A percentile compares a stretch with the other conserved stretches of the same genome.
Conservation (phyloP, 305 asterid genomes). For the Solanum hybrid region DNA sequence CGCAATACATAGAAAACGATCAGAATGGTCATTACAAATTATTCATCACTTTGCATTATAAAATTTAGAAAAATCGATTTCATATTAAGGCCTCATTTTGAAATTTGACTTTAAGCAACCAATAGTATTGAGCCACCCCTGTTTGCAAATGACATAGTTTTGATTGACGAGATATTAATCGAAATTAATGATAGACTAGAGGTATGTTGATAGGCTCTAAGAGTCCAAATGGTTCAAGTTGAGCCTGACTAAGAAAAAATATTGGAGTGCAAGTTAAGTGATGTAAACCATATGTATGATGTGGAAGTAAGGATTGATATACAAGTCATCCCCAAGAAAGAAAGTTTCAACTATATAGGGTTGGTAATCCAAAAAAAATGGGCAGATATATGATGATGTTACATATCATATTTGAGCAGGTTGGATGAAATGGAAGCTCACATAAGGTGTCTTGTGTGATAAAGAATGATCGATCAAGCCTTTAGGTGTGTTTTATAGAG, state of each 20-base stretch:
- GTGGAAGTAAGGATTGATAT: not conserved
- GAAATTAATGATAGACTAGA: not conserved
- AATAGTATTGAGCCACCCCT: not conserved
- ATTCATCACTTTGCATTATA: not conserved
- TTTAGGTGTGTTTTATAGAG: not conserved
- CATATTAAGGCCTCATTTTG: not conserved
- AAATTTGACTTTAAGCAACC: not conserved
- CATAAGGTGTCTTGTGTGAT: not conserved
- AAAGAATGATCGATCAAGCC: not conserved
- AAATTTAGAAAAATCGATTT: no score
- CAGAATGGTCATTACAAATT: not conserved
- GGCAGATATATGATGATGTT: not conserved
- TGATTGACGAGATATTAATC: not conserved
- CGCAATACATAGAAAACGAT: not conserved
- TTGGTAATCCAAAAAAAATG: not conserved
- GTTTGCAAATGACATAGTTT: not conserved
- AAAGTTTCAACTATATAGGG: not conserved
- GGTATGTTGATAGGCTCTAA: not conserved
- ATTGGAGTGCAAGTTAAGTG: not conserved
- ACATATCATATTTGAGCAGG: not conserved
- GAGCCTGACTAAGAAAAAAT: not conserved
- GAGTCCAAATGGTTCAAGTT: not conserved
- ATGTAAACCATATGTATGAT: not conserved
- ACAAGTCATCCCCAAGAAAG: not conserved
- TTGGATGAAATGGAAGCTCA: not conserved